phyloP scores from a whole-genome alignment of 2,329 filamentous ascomycete species.

The Aspergillus oerlinghausenensis region DNA sequence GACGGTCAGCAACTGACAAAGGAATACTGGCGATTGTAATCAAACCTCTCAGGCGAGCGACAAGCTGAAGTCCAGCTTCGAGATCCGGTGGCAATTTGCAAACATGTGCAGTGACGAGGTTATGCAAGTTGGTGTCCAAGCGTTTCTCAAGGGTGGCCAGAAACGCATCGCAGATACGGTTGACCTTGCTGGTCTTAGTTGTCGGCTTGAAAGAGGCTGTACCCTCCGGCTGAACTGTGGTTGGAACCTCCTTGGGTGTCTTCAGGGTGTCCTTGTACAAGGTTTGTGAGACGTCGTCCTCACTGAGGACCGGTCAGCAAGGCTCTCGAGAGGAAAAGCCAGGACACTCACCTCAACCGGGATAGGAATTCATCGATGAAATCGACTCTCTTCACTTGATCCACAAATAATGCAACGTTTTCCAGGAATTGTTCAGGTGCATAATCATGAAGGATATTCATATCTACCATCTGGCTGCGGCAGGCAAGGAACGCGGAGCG shows the following conservation, averaged over 20 bases:
- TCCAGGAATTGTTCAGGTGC: constrained; percentile 79
- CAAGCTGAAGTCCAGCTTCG: constrained; percentile 74
- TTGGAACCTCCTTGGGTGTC: constrained; percentile 26
- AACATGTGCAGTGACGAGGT: constrained; percentile 89
- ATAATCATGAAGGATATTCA: constrained; percentile 96
- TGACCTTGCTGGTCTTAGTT: constrained; percentile 61
- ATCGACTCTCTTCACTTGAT: constrained; percentile 75
- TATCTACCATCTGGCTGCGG: constrained; percentile 88
- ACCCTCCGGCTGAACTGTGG: constrained; percentile 22
- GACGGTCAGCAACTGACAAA: constrained; percentile 12
- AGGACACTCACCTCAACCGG: constrained; percentile 61
- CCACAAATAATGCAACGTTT: constrained; percentile 70
- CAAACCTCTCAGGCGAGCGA: constrained; percentile 62
- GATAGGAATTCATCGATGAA: constrained; percentile 90
- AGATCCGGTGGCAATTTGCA: constrained; percentile 90
- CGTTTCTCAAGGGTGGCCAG: constrained; percentile 61
- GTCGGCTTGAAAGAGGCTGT: constrained; percentile 9
- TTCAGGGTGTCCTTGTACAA: constrained; percentile 87
- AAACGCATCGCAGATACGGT: constrained; percentile 81
- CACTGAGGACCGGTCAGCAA: constrained; percentile 42
- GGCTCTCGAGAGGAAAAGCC: background rate
- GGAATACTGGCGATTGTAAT: background rate
- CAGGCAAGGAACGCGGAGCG: constrained; percentile 80
- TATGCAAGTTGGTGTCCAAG: constrained; percentile 69
- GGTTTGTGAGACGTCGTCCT: constrained; percentile 88